Conservation (phyloP, 2,329 filamentous ascomycete genomes). For the Cordyceps militaris region DNA sequence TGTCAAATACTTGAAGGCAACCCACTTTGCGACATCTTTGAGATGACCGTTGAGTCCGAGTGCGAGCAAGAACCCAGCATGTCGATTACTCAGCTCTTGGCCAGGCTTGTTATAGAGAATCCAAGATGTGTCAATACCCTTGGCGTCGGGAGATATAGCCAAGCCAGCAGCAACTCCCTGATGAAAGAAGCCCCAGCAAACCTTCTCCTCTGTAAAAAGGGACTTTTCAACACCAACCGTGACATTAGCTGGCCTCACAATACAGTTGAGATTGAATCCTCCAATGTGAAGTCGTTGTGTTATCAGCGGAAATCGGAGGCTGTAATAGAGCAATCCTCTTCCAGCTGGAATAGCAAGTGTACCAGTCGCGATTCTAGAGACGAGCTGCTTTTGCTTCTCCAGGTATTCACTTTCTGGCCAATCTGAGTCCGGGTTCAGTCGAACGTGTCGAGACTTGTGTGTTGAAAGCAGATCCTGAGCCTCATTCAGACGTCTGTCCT, state of each 20-base stretch:
- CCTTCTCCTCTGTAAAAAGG: slow-evolving; percentile 88
- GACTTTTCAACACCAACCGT: slow-evolving; percentile 88
- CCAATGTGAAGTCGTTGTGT: slow-evolving; percentile 87
- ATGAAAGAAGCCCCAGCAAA: slow-evolving; percentile 98
- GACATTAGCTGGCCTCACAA: slow-evolving; percentile 86
- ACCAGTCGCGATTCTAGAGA: slow-evolving; percentile 76
- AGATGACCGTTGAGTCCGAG: slow-evolving; percentile 91
- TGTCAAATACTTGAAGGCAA: slow-evolving; percentile 98
- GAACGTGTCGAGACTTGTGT: slow-evolving; percentile 69
- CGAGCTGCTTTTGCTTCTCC: slow-evolving; percentile 86
- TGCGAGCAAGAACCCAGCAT: slow-evolving; percentile 87
- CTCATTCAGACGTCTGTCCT: slow-evolving; percentile 84
- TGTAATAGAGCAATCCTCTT: slow-evolving; percentile 80
- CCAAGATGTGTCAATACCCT: slow-evolving; percentile 97
- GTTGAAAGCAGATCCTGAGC: slow-evolving; percentile 81
- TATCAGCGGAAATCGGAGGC: slow-evolving; percentile 76
- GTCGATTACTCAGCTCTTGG: slow-evolving; percentile 84
- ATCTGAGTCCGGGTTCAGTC: slow-evolving; percentile 63
- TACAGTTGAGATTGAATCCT: slow-evolving; percentile 85
- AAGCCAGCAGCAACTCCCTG: slow-evolving; percentile 89
- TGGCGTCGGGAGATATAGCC: slow-evolving; percentile 80
- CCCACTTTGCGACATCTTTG: slow-evolving; percentile 93
- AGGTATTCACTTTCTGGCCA: slow-evolving; percentile 84
- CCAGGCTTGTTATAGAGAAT: slow-evolving; percentile 94
- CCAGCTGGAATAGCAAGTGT: slow-evolving; percentile 86